Base-by-base conservation (phyloP, 306 rosid species). In the Cotoneaster glaucophyllus region DNA sequence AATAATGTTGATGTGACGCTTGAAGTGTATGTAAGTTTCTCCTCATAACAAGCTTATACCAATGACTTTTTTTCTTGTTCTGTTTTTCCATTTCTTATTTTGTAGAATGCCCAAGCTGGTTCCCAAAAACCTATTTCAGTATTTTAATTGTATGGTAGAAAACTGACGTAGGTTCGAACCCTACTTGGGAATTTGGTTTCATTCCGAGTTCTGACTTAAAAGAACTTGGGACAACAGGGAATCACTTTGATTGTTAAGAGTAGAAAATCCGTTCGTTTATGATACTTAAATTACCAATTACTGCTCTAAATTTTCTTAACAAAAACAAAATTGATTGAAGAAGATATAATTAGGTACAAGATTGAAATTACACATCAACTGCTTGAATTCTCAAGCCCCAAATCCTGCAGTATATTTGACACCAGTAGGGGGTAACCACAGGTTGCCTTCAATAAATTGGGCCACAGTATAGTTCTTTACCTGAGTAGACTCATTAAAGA, bases 401-500 rank as follows among this genome's bases (percentile, higher is more conserved):
- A 93, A 82, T 4, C 90, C 90, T 4, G 96, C 84, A 3, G 79
- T 85, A 84, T 64, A 93, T 13, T 69, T 74, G 22, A 93, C 94
- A 24, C 98, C 98, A 0, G 94, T 91, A 1, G 93, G 64, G 21
- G 97, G 96, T 71, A 93, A 77, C 98, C 98, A 93, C 1, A 88
- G 34, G 82, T 87, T 74, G 28, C 98, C 98, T 19, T 90, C 78
- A 80, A 93, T 85, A 66, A 93, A 91, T 21, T 82, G 78, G 2
- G 96, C 77, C 25, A 93, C 98, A 0, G 96, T 90, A 72, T 73
- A 93, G 61, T 80, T 81, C 64, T 62, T 29, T 2, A 86, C 97
- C 19, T 84, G 65, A 5, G 57, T 74, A 0, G 97, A 67, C 32
- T 78, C 80, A 13, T 86, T 89, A 21, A 95, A 69, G 5, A 41